Base-by-base conservation (phyloP, 495 filamentous ascomycete species). In the Hyaloscypha variabilis region DNA sequence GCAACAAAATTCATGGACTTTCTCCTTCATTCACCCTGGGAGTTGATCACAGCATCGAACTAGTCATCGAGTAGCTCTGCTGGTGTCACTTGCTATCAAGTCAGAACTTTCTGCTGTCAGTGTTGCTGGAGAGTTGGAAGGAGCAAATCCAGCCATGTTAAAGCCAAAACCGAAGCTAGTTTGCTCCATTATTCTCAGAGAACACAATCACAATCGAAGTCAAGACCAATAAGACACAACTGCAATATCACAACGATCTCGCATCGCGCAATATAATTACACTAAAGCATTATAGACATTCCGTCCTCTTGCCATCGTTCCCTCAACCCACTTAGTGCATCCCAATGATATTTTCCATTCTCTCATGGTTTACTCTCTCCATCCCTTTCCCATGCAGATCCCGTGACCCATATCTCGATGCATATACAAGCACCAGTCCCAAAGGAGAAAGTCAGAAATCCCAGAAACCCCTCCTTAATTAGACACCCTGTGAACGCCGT, bases 271-370 rank as follows among this genome's bases (percentile, higher is more conserved):
- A 51, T 54, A 62, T 62, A n/a, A 54, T 62, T 62, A 62, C 60
- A 62, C 31, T 62, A 62, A 62, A 62, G 49, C 60, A 62, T 62
- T 62, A 62, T 26, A 23, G 28, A 46, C 39, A 46, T 46, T 17
- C 13, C 39, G 39, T 42, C 39, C 17, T 17, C 39, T 46, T 46
- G 17, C 19, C 39, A 8, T 21, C 58, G 14, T 19, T 21, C 8
- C 14, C 58, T 61, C n/a, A 21, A 29, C 25, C n/a, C n/a, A n/a
- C n/a, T n/a, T 58, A 30, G 25, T 30, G 25, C 14, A 17, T 58
- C 55, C 25, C 25, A 17, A 58, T 5, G 14, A 17, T 17, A 10
- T 46, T 46, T 17, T 46, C 39, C 39, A 46, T 46, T 14, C 39
- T 46, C 39, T 34, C 13, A 10, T 24, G 5, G 25, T 30, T 8